These are phyloP conservation scores for Elymus sibiricus DNA, from an alignment of 176 grass and related monocot species.

Conservation along the genomic window DNA sequence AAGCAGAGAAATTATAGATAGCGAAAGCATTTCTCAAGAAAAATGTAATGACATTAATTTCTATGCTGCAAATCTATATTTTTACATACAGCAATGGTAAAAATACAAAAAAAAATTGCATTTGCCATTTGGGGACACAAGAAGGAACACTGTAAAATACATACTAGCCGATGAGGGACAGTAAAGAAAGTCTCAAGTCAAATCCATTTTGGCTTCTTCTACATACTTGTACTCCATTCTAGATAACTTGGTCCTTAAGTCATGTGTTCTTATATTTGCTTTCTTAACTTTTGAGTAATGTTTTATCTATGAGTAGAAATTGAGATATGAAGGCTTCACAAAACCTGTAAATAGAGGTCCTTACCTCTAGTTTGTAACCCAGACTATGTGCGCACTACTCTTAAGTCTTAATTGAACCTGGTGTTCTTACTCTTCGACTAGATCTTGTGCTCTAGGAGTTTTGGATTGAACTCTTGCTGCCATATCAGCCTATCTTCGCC, in stretches of 20 bases:
- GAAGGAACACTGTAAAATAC: neutral
- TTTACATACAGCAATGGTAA: neutral
- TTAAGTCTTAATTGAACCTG: neutral
- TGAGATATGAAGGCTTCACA: too few relatives aligned
- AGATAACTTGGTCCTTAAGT: too few relatives aligned
- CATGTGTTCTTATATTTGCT: too few relatives aligned
- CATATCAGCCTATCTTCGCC: neutral
- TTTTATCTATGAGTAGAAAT: too few relatives aligned
- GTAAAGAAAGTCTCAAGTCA: too few relatives aligned
- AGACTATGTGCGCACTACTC: neutral
- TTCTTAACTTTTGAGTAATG: too few relatives aligned
- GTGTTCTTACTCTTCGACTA: neutral
- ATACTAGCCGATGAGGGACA: neutral
- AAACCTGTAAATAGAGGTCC: too few relatives aligned
- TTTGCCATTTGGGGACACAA: neutral
- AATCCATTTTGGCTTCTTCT: too few relatives aligned
- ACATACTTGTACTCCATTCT: too few relatives aligned
- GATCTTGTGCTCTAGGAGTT: neutral
- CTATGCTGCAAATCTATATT: neutral
- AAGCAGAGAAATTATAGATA: neutral
- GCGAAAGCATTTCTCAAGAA: neutral
- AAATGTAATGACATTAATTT: neutral
- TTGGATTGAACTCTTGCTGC: neutral
- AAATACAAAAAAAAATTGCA: neutral
- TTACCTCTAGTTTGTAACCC: neutral